Evolutionary conservation across 1,139 yeast genomes (phyloP), one percentile per base, ranked within the genome.

Genomic region (Debaryomyces sp.): DNA sequence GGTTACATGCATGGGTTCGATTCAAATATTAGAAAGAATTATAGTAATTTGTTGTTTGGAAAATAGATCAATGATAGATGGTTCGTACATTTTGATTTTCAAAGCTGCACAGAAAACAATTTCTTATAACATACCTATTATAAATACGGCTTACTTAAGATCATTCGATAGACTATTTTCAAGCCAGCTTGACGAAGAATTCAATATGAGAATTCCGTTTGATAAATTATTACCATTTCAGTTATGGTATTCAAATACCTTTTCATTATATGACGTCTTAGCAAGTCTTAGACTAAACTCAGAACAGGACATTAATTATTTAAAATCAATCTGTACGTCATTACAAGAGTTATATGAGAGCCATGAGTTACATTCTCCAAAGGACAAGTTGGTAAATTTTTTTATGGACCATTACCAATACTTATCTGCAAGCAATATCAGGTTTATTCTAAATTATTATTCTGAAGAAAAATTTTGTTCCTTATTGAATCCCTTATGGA

Each of bases 401-500:
- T 77, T 80, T 49, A 59, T 81, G 39, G 59, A 60, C 10, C 63
- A 79, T 56, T 61, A 76, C 35, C 66, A 63, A 8, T 62, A 63
- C 44, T 53, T 82, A 30, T 66, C 78, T 4, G 68, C 68, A 0
- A 63, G 64, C 3, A 68, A 70, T 10, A 71, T 76, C 6, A 55
- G 65, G 12, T 73, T 74, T 49, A 74, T 84, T 1, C 63, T 84
- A 34, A 62, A 69, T 6, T 77, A 71, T 57, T 85, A 81, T 59
- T 65, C 68, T 1, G 72, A 75, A n/a, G 81, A 77, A 47, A 75
- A 76, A 45, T 57, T 77, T 23, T 85, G 91, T 57, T 72, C 84
- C 1, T 77, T 83, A 6, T 60, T 82, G n/a, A 67, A 76, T 40
- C 73, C 79, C 0, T 64, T 73, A 17, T 85, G 91, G 89, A 66